Conservation (phyloP, 805 yeast species). For the Suhomyces tanzawaensis region DNA sequence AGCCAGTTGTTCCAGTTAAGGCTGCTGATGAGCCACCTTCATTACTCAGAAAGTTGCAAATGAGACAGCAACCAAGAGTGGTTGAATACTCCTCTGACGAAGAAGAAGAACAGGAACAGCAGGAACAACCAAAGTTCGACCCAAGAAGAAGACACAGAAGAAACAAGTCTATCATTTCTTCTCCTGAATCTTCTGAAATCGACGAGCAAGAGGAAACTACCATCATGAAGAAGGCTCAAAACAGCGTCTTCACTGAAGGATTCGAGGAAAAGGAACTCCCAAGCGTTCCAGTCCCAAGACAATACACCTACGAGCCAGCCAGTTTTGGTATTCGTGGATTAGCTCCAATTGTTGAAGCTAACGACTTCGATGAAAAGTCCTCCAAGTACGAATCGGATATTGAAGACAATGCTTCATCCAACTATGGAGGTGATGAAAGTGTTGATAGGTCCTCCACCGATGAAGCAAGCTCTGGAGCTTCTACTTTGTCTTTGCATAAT, state of each 20-base stretch:
- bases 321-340: conserved; percentile 32
- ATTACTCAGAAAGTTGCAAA: conserved; percentile 10
- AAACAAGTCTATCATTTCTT: conserved; percentile 14
- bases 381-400: conserved; percentile 31
- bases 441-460: conserved; percentile 18
- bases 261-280: conserved; percentile 14
- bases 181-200: conserved; percentile 18
- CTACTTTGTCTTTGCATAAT: conserved; percentile 38
- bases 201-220: conserved; percentile 11
- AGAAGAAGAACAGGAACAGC: conserved; percentile 8
- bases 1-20: conserved; percentile 1
- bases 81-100: conserved; percentile 11
- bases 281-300: conserved; percentile 7
- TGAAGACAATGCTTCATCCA: conserved; percentile 15
- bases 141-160: conserved; percentile 22
- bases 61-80: conserved; percentile 8
- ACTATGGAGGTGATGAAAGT: conserved; percentile 16
- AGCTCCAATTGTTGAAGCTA: conserved; percentile 38
- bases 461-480: conserved; percentile 28
- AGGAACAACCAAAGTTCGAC: conserved; percentile 10
- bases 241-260: conserved; percentile 14
- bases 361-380: conserved; percentile 28
- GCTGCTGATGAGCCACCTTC: conserved; percentile 7
- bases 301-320: conserved; percentile 19
- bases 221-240: conserved; percentile 6